Percentiles rank a stretch among this genome's conserved stretches.
These are phyloP conservation scores for Epichloe elymi DNA, from an alignment of 2,329 filamentous ascomycete species.

Conservation along the genomic window DNA sequence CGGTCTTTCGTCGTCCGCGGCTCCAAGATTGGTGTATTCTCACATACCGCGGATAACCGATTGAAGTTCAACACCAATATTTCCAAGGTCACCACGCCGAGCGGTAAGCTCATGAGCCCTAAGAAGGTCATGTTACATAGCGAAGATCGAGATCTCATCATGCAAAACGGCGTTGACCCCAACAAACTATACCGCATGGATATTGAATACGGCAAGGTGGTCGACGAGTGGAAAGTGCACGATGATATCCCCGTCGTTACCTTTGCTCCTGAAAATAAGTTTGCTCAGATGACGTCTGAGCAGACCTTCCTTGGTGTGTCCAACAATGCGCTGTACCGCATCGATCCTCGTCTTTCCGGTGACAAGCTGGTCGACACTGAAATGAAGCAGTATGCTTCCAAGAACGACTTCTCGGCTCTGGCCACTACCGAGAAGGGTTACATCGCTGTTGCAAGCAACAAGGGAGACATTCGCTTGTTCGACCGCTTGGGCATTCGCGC, in stretches of 20 bases:
- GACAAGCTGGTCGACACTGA: constrained; percentile 88
- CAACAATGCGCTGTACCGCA: constrained; percentile 80
- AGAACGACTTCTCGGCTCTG: constrained; percentile 92
- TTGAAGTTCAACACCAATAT: constrained; percentile 96
- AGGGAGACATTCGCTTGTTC: constrained; percentile 90
- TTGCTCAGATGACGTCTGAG: constrained; percentile 89
- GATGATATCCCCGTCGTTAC: constrained; percentile 88
- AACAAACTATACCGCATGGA: constrained; percentile 96
- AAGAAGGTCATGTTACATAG: constrained; percentile 96
- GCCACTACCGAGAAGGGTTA: constrained; percentile 95
- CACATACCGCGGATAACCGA: constrained; percentile 83
- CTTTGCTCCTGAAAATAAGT: constrained; percentile 95
- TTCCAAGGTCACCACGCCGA: constrained; percentile 82
- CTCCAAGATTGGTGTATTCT: constrained; percentile 98
- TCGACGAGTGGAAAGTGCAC: constrained; percentile 97
- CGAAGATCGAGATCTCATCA: constrained; percentile 77
- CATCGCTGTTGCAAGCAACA: constrained; percentile 92
- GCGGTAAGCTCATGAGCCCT: constrained; percentile 77
- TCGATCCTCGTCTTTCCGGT: constrained; percentile 81
- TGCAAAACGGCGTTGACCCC: constrained; percentile 72
- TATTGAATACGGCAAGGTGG: constrained; percentile 91
- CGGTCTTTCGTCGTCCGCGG: constrained; percentile 93
- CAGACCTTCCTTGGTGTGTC: constrained; percentile 93
- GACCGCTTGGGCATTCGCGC: constrained; percentile 93
- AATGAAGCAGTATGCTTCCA: constrained; percentile 90